phyloP scores from a whole-genome alignment of 164 flowering plant species.

The Sextonia rubra region DNA sequence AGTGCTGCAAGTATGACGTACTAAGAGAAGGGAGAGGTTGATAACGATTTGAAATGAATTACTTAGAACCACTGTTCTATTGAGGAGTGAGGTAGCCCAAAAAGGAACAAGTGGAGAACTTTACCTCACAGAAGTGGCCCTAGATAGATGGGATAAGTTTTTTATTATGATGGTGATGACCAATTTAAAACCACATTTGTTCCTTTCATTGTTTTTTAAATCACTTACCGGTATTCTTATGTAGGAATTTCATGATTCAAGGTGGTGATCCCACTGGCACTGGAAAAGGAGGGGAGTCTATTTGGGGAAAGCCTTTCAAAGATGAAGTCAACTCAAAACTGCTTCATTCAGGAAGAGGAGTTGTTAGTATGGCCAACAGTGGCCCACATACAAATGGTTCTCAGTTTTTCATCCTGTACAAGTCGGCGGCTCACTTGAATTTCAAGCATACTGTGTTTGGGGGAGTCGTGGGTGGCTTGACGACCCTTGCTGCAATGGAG shows the following conservation, averaged over 20 bases:
- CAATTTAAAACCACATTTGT: no score
- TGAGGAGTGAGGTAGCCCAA: no score
- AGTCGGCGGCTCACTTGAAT: constrained; percentile 90
- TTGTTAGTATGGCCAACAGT: constrained; percentile 98
- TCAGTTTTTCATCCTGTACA: constrained; percentile 92
- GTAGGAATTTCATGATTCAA: constrained; percentile 97
- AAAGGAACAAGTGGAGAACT: no score
- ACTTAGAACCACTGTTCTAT: no score
- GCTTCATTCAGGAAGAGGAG: constrained; percentile 87
- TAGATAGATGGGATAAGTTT: no score
- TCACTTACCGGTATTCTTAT: constrained; percentile 5
- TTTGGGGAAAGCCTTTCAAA: constrained; percentile 94
- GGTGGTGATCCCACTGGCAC: constrained; percentile 99
- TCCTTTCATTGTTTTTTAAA: neutral
- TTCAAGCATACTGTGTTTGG: constrained; percentile 96
- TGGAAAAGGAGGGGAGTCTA: constrained; percentile 90
- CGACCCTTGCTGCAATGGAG: constrained; percentile 81
- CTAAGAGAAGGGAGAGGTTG: no score
- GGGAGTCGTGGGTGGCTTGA: constrained; percentile 86
- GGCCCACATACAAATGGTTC: constrained; percentile 97
- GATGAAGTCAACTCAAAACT: constrained; percentile 89
- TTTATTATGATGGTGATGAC: no score
- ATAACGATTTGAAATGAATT: no score
- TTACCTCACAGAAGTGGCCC: no score
- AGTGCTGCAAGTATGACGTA: no score